These are phyloP conservation scores for Amanita thiersii DNA, from an alignment of 768 basidiomycete genomes.

Conservation along the genomic window DNA sequence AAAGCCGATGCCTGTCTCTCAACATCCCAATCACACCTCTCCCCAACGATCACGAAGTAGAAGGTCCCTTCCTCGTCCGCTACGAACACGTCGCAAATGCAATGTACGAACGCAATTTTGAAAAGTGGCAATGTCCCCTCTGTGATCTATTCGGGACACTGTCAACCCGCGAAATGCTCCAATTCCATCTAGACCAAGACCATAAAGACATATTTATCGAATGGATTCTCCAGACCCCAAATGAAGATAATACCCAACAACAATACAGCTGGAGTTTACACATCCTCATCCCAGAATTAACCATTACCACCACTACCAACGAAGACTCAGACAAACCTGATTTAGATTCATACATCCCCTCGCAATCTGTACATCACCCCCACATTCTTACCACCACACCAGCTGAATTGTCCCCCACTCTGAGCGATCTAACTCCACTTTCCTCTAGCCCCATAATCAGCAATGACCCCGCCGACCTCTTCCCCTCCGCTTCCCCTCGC, in stretches of 20 bases:
- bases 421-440: background rate
- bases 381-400: background rate
- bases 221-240: constrained; percentile 10
- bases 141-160: constrained; percentile 18
- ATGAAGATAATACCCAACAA: background rate
- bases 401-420: background rate
- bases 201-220: constrained; percentile 17
- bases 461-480: background rate
- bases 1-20: constrained; percentile 26
- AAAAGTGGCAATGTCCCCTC: constrained; percentile 18
- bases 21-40: constrained; percentile 23
- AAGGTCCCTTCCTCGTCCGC: constrained; percentile 17
- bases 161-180: constrained; percentile 18
- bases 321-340: background rate
- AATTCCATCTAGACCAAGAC: constrained; percentile 18
- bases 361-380: no score
- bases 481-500: background rate
- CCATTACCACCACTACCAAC: background rate
- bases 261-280: constrained; percentile 5
- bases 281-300: constrained; percentile 7
- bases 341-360: background rate
- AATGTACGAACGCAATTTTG: constrained; percentile 2
- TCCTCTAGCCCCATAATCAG: background rate
- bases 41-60: constrained; percentile 13
- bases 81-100: constrained; percentile 15